These are phyloP conservation scores for Hippophae rhamnoides DNA, from an alignment of 306 rosid species.

Conservation along the genomic window DNA sequence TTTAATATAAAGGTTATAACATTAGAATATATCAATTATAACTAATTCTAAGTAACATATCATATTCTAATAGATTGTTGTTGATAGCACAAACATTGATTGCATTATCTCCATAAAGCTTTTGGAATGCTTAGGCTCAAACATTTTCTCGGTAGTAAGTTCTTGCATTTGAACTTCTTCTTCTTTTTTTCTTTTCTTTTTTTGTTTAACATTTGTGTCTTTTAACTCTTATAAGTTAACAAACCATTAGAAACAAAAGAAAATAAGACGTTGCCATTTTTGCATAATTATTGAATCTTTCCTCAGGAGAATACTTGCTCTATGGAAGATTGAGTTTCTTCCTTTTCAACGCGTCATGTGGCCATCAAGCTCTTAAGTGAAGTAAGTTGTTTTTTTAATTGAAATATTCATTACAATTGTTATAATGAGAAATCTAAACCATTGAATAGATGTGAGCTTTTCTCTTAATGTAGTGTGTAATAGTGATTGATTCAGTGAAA, in stretches of 20 bases:
- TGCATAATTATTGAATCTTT: slow-evolving; percentile 6
- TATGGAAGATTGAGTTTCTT: slow-evolving; percentile 22
- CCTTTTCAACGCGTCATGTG: slow-evolving; percentile 17
- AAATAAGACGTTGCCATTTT: not conserved
- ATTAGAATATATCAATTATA: too few relatives aligned
- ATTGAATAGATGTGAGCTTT: slow-evolving; percentile 16
- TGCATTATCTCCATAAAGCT: slow-evolving; percentile 21
- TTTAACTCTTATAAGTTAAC: too few relatives aligned
- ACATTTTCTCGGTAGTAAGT: slow-evolving; percentile 45
- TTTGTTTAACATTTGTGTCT: too few relatives aligned
- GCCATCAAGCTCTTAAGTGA: too few relatives aligned
- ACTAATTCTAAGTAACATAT: too few relatives aligned
- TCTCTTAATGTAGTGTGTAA: slow-evolving; percentile 2
- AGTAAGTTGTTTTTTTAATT: too few relatives aligned
- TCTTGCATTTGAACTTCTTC: too few relatives aligned
- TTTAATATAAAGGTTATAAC: too few relatives aligned
- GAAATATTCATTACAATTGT: not conserved
- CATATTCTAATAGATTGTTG: not conserved
- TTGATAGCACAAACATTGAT: slow-evolving; percentile 17
- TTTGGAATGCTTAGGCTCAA: slow-evolving; percentile 21
- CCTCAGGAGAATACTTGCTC: not conserved
- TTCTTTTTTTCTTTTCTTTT: too few relatives aligned
- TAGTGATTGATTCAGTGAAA: slow-evolving; percentile 18
- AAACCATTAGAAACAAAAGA: too few relatives aligned
- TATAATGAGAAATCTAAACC: slow-evolving; percentile 17